Percentiles rank a stretch among this genome's conserved stretches.
Conservation (phyloP, 2,329 filamentous ascomycete genomes). For the Samsoniella hepiali region DNA sequence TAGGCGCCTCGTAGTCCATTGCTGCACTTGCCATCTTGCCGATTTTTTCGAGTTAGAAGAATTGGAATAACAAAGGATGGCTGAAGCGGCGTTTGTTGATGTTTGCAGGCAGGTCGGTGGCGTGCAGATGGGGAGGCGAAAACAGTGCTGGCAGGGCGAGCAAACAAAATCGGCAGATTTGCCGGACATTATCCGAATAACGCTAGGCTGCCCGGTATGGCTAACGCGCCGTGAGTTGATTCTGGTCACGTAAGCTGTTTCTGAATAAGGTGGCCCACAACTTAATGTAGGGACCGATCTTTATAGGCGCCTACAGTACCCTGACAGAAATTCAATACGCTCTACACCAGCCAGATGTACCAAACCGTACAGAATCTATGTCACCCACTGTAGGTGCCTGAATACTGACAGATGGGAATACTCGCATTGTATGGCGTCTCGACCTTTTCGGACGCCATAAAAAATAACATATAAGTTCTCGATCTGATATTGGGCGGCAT, state of each 20-base stretch:
- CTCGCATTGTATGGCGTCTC: too few species aligned
- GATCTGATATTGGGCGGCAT: not conserved
- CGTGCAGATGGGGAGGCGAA: conserved; percentile 9
- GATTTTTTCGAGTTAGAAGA: conserved; percentile 15
- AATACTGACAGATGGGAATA: too few species aligned
- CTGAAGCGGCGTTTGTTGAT: conserved; percentile 14
- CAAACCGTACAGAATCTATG: too few species aligned
- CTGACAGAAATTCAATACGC: too few species aligned
- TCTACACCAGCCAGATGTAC: too few species aligned
- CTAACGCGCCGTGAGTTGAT: not conserved
- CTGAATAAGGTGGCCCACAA: not conserved
- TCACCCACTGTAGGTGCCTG: too few species aligned
- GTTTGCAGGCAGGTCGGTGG: conserved; percentile 2
- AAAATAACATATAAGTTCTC: too few species aligned
- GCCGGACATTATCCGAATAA: conserved; percentile 10
- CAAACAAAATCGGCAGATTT: not conserved
- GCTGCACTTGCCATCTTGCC: conserved; percentile 58
- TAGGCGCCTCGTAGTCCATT: conserved; percentile 69
- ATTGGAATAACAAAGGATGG: not conserved
- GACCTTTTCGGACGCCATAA: too few species aligned
- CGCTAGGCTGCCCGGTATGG: not conserved
- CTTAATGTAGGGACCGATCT: too few species aligned
- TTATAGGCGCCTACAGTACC: too few species aligned
- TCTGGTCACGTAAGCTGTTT: conserved; percentile 5
- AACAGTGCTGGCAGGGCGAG: conserved; percentile 1